phyloP scores from a whole-genome alignment of 2,329 filamentous ascomycete species.

The Colletotrichum nymphaeae region DNA sequence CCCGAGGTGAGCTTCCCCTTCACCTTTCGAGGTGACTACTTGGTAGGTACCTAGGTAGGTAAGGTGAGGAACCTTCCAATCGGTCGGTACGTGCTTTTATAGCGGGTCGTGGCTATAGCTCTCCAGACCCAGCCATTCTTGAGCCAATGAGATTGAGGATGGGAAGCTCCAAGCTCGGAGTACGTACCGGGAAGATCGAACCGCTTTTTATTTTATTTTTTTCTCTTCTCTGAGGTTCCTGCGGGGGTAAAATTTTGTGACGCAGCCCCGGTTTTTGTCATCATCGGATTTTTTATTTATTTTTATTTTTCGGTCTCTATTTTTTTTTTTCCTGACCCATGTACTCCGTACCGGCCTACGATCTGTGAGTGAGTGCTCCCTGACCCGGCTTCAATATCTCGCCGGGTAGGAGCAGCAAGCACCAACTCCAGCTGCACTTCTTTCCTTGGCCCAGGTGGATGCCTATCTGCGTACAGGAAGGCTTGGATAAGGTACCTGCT shows the following conservation, averaged over 20 bases:
- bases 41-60: too few species aligned
- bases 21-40: too few species aligned
- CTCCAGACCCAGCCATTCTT: background rate
- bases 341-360: background rate
- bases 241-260: slow-evolving; percentile 39
- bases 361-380: background rate
- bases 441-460: too few species aligned
- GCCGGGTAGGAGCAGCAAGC: background rate
- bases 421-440: background rate
- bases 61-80: too few species aligned
- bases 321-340: background rate
- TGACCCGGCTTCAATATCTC: background rate
- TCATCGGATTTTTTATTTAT: slow-evolving; percentile 17
- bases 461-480: too few species aligned
- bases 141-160: background rate
- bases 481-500: too few species aligned
- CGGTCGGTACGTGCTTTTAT: background rate
- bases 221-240: slow-evolving; percentile 16
- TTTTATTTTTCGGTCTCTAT: background rate
- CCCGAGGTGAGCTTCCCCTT: too few species aligned
- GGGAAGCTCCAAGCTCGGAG: background rate
- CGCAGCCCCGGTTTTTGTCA: slow-evolving; percentile 36
- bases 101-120: background rate
- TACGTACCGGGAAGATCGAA: slow-evolving; percentile 20
- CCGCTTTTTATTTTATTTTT: background rate